Evolutionary conservation across 2,329 filamentous ascomycete species (phyloP), one percentile per base, ranked within the genome.

Genomic region (Chaetomium strumarium): DNA sequence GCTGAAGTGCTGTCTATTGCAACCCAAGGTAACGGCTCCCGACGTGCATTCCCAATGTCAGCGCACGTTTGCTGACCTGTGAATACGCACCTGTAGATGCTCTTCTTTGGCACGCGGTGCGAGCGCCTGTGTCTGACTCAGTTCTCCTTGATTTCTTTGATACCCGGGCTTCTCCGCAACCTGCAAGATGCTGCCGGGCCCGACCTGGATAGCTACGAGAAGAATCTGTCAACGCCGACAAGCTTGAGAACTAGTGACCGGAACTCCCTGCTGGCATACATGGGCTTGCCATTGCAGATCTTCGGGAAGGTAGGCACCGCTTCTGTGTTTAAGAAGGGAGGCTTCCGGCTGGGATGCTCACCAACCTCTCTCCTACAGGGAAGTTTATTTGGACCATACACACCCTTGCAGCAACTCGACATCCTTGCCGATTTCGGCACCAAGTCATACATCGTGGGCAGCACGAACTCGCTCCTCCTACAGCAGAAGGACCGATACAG

Each of bases 71-170:
- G 37, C 49, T 41, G 37, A 45, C 16, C 10, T n/a, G 37, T 48
- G 29, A 20, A 8, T 24, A 24, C 7, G 24, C 24, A 7, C 19
- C 14, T 36, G 17, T 61, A 96, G 91, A 97, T 97, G 87, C 84
- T 99, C 49, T 97, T 99, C 74, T 99, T 97, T 64, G 91, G 93
- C 57, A 90, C 92, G n/a, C 84, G 90, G 62, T 97, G 93, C 70
- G 93, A 99, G 70, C 81, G 88, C 59, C 75, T 99, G 61, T 99
- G 93, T 79, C 95, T 97, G 88, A 91, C 96, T 72, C 93, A 99
- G 69, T 99, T 97, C 73, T 93, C 92, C 40, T 80, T 99, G 42
- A 86, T 99, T 62, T 96, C 92, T 49, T 77, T 99, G 64, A 95
- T 99, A 73, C 93, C 93, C 43, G 90, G 91, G 55, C 81, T 99